Evolutionary conservation across 441 rosid genomes (phyloP).

Genomic region (Iberis amara): DNA sequence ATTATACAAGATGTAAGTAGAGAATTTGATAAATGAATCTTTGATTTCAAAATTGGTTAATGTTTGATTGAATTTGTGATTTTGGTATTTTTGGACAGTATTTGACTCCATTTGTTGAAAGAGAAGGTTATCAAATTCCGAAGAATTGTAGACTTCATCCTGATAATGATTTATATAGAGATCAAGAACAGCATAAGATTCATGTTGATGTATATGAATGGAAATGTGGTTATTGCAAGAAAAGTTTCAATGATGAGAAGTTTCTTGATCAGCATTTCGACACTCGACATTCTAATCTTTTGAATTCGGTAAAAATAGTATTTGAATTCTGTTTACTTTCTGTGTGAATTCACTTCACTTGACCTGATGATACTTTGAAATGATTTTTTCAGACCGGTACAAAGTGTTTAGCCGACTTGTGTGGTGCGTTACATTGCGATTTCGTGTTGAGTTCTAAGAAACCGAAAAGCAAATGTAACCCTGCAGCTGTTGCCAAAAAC

Average conservation of each 20-base stretch:
- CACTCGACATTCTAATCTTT: slow-evolving; percentile 69
- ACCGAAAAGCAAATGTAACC: slow-evolving; percentile 71
- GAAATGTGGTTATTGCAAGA: slow-evolving; percentile 91
- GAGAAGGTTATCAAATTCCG: slow-evolving; percentile 55
- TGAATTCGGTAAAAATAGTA: slow-evolving; percentile 77
- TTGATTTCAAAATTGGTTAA: too few relatives aligned
- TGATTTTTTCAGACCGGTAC: slow-evolving; percentile 47
- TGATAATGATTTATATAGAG: slow-evolving; percentile 70
- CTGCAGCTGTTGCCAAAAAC: slow-evolving; percentile 77
- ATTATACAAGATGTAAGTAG: slow-evolving; percentile 64
- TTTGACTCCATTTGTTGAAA: slow-evolving; percentile 81
- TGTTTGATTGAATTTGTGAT: slow-evolving; percentile 1
- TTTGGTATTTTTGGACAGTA: slow-evolving; percentile 41
- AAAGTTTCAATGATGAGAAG: slow-evolving; percentile 78
- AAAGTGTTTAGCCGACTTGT: slow-evolving; percentile 88
- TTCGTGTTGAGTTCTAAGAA: slow-evolving; percentile 54
- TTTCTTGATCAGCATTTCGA: slow-evolving; percentile 83
- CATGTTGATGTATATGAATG: slow-evolving; percentile 72
- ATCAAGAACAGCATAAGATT: slow-evolving; percentile 87
- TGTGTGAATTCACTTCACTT: not conserved
- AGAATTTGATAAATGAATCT: not conserved
- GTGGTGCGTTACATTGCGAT: slow-evolving; percentile 97
- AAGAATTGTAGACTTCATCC: slow-evolving; percentile 77
- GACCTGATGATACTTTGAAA: not conserved
- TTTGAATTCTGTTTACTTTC: slow-evolving; percentile 9